phyloP scores from a whole-genome alignment of 345 rosid species.

The Isatis tinctoria region DNA sequence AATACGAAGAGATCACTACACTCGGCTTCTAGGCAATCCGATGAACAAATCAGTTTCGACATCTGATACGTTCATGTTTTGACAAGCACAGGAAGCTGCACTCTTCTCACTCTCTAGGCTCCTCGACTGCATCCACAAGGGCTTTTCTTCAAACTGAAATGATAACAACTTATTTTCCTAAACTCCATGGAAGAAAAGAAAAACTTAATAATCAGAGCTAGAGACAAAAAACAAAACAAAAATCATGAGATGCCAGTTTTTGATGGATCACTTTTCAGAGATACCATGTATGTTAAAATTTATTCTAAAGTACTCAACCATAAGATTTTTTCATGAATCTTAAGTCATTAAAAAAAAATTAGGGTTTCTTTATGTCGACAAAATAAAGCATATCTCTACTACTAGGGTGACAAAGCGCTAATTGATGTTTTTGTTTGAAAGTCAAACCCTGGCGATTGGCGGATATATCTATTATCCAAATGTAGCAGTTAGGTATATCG shows the following conservation, averaged over 20 bases:
- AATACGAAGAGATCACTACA: not conserved
- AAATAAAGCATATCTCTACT: too few relatives aligned
- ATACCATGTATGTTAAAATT: not conserved
- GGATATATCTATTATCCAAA: not conserved
- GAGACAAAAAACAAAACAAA: too few relatives aligned
- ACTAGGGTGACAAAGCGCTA: not conserved
- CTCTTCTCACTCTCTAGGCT: not conserved
- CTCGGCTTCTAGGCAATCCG: conserved; percentile 1
- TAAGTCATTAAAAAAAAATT: not conserved
- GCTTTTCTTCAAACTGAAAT: conserved; percentile 11
- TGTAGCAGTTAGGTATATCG: not conserved
- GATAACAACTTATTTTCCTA: not conserved
- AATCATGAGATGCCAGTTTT: not conserved
- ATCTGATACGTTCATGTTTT: not conserved
- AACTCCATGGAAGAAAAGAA: too few relatives aligned
- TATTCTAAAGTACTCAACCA: not conserved
- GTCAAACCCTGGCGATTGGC: not conserved
- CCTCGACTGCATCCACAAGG: conserved; percentile 12
- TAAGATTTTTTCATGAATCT: too few relatives aligned
- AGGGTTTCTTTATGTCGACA: too few relatives aligned
- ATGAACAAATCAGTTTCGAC: conserved; percentile 12
- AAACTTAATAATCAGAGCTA: too few relatives aligned
- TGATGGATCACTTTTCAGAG: not conserved
- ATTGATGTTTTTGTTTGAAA: not conserved
- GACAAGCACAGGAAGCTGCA: not conserved